Percentiles rank a stretch among this genome's conserved stretches.
phyloP scores from a whole-genome alignment of 176 grass and related monocot species.

The Carex kokanica region DNA sequence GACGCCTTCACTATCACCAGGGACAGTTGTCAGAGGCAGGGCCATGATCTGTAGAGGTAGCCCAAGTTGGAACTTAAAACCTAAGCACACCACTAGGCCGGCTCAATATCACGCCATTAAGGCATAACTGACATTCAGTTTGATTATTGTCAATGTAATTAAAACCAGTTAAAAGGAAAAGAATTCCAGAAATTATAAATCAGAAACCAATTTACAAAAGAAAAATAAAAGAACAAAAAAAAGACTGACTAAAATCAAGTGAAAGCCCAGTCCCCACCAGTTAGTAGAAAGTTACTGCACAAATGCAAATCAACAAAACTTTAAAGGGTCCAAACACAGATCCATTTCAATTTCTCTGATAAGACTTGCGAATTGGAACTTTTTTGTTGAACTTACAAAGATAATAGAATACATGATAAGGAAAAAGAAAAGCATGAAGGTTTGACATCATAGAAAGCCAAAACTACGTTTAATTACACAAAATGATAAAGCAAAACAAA shows the following conservation, averaged over 20 bases:
- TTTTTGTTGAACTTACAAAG: background rate
- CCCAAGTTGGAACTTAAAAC: background rate
- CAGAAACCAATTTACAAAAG: background rate
- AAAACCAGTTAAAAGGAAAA: background rate
- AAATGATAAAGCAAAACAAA: background rate
- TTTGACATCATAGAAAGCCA: background rate
- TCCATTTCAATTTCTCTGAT: background rate
- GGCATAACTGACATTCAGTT: background rate
- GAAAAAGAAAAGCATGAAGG: background rate
- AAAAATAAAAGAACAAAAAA: background rate
- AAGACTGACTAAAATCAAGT: background rate
- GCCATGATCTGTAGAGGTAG: background rate
- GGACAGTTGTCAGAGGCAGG: background rate
- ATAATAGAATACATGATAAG: background rate
- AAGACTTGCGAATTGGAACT: background rate
- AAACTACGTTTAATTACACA: background rate
- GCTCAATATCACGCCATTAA: background rate
- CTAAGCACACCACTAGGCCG: background rate
- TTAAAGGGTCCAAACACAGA: background rate
- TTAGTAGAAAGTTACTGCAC: background rate
- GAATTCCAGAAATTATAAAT: background rate
- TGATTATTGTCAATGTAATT: background rate
- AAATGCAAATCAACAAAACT: background rate
- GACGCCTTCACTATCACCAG: background rate
- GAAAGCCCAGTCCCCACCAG: background rate